These are phyloP conservation scores for Botrytis porri DNA, from an alignment of 2,329 filamentous ascomycete species.

Conservation along the genomic window DNA sequence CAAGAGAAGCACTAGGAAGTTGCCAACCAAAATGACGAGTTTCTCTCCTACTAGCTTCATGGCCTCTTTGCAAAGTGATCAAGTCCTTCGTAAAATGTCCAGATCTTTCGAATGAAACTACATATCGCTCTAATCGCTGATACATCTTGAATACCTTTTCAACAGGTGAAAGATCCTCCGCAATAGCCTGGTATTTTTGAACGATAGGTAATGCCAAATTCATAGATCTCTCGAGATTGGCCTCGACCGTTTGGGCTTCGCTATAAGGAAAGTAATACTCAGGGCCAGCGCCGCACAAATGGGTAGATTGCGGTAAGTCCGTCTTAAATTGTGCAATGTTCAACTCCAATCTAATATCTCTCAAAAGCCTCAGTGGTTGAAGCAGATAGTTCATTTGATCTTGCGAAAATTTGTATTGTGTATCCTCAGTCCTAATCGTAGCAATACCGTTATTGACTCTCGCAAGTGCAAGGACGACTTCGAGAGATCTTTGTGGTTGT, in stretches of 20 bases:
- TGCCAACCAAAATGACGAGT: conserved; percentile 16
- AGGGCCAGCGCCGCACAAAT: background rate
- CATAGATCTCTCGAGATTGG: background rate
- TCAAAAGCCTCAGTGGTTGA: conserved; percentile 13
- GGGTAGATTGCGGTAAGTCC: background rate
- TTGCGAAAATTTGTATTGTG: background rate
- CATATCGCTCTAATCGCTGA: background rate
- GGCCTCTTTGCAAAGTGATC: background rate
- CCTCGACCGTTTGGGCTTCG: background rate
- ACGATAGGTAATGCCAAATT: background rate
- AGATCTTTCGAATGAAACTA: background rate
- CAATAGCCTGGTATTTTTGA: conserved; percentile 9
- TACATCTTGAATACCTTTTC: conserved; percentile 18
- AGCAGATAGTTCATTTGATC: conserved; percentile 5
- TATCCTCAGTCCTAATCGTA: background rate
- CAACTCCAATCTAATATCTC: background rate
- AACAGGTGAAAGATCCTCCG: background rate
- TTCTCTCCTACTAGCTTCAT: background rate
- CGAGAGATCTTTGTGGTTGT: background rate
- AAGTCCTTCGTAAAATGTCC: background rate
- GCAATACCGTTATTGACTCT: background rate
- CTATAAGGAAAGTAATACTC: conserved; percentile 15
- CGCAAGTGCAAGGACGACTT: conserved; percentile 9
- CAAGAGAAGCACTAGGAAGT: conserved; percentile 1
- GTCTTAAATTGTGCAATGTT: background rate